Evolutionary conservation across 768 basidiomycete genomes (phyloP).

Genomic region (Boletus subparvulus): DNA sequence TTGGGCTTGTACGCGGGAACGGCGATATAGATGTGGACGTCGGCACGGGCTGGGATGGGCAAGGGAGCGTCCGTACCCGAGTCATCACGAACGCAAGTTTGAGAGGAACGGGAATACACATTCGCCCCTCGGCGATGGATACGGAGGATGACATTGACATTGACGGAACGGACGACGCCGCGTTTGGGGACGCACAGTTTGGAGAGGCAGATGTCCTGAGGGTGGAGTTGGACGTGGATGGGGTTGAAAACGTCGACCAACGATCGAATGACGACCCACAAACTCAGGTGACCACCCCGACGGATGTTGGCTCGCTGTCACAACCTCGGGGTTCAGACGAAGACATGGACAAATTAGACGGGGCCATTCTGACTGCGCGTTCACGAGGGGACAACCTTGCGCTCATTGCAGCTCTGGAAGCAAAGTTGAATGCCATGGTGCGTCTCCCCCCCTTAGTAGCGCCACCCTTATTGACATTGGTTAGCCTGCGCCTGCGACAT

Average conservation of each 20-base stretch:
- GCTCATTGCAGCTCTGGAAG: conserved; percentile 56
- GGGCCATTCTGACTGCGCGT: conserved; percentile 49
- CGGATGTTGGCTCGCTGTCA: background rate
- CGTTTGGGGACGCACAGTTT: conserved; percentile 74
- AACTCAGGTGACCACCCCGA: conserved; percentile 32
- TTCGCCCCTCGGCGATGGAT: conserved; percentile 56
- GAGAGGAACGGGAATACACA: conserved; percentile 68
- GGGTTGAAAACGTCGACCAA: background rate
- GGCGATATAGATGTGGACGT: conserved; percentile 34
- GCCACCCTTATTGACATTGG: conserved; percentile 29
- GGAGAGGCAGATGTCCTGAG: conserved; percentile 66
- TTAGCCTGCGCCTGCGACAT: conserved; percentile 37
- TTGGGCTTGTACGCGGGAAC: conserved; percentile 33
- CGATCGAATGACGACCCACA: conserved; percentile 30
- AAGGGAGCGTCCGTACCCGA: conserved; percentile 43
- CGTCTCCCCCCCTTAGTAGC: conserved; percentile 31
- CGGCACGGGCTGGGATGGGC: conserved; percentile 39
- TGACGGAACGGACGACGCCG: conserved; percentile 69
- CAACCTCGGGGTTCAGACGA: conserved; percentile 14
- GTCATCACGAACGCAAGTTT: conserved; percentile 37
- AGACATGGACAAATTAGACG: conserved; percentile 47
- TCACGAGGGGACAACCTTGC: conserved; percentile 47
- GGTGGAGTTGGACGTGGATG: conserved; percentile 23
- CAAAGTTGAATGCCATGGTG: conserved; percentile 58
- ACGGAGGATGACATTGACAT: conserved; percentile 80